Percentiles rank a stretch among this genome's conserved stretches.
phyloP scores from a whole-genome alignment of 441 rosid species.

The Sinapis alba region DNA sequence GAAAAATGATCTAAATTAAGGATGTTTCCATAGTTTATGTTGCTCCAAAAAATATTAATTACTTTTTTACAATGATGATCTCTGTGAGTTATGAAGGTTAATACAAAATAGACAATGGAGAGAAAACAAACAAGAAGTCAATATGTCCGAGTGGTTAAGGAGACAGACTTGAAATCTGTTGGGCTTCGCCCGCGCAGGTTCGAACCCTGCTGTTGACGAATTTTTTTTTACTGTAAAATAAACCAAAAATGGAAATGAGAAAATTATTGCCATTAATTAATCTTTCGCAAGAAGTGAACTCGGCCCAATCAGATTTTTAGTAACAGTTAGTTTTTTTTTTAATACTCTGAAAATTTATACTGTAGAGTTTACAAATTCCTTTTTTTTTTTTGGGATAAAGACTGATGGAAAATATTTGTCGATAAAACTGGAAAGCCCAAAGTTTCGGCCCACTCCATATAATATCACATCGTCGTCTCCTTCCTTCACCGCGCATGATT shows the following conservation, averaged over 20 bases:
- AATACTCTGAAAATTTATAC: no score
- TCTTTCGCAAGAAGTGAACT: no score
- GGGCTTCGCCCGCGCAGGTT: slow-evolving; percentile 99
- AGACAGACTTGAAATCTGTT: slow-evolving; percentile 99
- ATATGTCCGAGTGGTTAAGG: slow-evolving; percentile 99
- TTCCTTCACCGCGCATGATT: slow-evolving; percentile 17
- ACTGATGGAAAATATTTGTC: not conserved
- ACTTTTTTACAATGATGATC: not conserved
- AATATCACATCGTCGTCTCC: slow-evolving; percentile 3
- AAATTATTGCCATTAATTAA: no score
- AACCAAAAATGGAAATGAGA: no score
- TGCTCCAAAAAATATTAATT: not conserved
- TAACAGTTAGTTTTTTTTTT: no score
- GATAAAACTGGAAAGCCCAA: slow-evolving; percentile 19
- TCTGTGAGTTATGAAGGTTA: not conserved
- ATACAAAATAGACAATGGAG: not conserved
- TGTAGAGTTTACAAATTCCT: no score
- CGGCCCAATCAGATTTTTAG: no score
- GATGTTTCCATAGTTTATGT: not conserved
- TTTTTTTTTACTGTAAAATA: no score
- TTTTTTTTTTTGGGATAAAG: not conserved
- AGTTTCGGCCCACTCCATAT: not conserved
- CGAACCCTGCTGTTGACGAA: slow-evolving; percentile 99
- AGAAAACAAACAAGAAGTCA: slow-evolving; percentile 44
- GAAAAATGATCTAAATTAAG: slow-evolving; percentile 22